Conservation (phyloP, 139 green algal genomes). For the Gonium pectorale region DNA sequence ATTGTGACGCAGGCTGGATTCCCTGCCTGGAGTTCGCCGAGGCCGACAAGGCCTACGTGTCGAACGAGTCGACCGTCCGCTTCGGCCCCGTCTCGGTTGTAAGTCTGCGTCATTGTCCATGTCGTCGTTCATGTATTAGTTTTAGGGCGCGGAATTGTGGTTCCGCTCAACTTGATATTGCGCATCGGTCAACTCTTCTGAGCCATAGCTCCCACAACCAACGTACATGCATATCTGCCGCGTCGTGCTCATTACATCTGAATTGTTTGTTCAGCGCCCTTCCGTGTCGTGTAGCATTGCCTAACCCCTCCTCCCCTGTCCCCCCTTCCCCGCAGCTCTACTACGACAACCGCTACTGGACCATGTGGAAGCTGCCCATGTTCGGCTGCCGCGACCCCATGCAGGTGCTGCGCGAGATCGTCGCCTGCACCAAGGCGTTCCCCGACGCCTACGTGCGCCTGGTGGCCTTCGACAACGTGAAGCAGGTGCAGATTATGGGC, state of each 20-base stretch:
- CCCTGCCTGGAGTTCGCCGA: slow-evolving; percentile 97
- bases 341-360: slow-evolving; percentile 98
- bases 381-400: slow-evolving; percentile 97
- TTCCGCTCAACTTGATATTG: too few relatives aligned
- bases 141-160: too few relatives aligned
- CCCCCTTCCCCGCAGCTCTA: slow-evolving; percentile 72
- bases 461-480: slow-evolving; percentile 85
- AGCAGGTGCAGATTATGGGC: slow-evolving; percentile 76
- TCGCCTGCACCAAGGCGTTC: slow-evolving; percentile 87
- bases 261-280: too few relatives aligned
- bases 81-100: slow-evolving; percentile 72
- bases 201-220: too few relatives aligned
- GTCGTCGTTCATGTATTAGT: too few relatives aligned
- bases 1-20: slow-evolving; percentile 73
- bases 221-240: too few relatives aligned
- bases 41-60: slow-evolving; percentile 79
- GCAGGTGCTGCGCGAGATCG: slow-evolving; percentile 94
- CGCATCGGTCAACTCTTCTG: too few relatives aligned
- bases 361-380: slow-evolving; percentile 99
- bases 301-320: background rate
- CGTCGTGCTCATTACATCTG: too few relatives aligned
- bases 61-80: slow-evolving; percentile 70
- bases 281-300: background rate
- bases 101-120: too few relatives aligned
- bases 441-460: slow-evolving; percentile 95